Evolutionary conservation across 129 eudicot species (phyloP).

Genomic region (Flaveria trinervia): DNA sequence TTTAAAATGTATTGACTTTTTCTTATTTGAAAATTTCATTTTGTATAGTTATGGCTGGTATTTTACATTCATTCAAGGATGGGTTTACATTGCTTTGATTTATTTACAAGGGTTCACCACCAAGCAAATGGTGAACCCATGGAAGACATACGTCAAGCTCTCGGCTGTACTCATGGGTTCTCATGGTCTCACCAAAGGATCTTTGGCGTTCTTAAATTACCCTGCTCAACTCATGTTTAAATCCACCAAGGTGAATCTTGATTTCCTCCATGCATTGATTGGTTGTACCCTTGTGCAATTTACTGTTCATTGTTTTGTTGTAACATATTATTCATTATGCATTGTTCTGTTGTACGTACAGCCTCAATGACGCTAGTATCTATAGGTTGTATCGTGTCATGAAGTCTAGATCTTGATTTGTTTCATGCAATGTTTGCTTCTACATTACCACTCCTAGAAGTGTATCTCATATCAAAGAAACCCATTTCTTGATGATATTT

Average conservation of each 20-base stretch:
- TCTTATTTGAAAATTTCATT: neutral
- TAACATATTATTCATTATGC: neutral
- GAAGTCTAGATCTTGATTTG: slow-evolving; percentile 9
- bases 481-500: slow-evolving; percentile 8
- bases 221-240: slow-evolving; percentile 96
- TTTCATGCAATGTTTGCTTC: neutral
- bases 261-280: neutral
- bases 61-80: slow-evolving; percentile 88
- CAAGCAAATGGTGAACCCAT: slow-evolving; percentile 96
- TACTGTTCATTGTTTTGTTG: neutral
- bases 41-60: slow-evolving; percentile 79
- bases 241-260: slow-evolving; percentile 74
- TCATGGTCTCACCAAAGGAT: slow-evolving; percentile 91
- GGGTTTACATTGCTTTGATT: slow-evolving; percentile 72
- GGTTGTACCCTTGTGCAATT: neutral
- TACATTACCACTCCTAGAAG: neutral
- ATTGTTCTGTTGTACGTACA: neutral
- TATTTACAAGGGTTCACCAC: slow-evolving; percentile 83
- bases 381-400: neutral
- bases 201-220: slow-evolving; percentile 81
- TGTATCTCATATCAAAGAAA: neutral
- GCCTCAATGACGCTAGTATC: neutral
- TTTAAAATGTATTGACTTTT: slow-evolving; percentile 13
- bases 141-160: slow-evolving; percentile 86
- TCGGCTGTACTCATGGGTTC: slow-evolving; percentile 96